phyloP scores from a whole-genome alignment of 768 basidiomycete genomes.

The Mycena olivaceomarginata region DNA sequence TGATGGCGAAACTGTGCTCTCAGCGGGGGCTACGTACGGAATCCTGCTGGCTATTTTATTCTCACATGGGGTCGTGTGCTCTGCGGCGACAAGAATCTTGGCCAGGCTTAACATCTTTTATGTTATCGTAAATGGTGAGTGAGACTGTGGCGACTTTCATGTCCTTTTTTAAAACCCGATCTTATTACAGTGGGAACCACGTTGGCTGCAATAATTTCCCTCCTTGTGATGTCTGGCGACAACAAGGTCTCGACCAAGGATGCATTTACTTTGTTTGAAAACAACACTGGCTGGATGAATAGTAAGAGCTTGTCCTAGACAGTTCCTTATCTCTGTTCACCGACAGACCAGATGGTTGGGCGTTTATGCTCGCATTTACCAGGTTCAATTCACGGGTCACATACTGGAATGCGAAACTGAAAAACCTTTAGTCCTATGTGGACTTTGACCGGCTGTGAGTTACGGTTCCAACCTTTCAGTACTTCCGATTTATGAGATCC shows the following conservation, averaged over 20 bases:
- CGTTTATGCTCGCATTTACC: slow-evolving; percentile 83
- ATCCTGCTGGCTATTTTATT: slow-evolving; percentile 80
- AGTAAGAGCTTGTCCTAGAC: slow-evolving; percentile 59
- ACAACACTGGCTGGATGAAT: slow-evolving; percentile 81
- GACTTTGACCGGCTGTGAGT: slow-evolving; percentile 85
- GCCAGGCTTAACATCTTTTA: slow-evolving; percentile 85
- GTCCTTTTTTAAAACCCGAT: slow-evolving; percentile 37
- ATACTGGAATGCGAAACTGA: no score
- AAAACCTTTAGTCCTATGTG: slow-evolving; percentile 72
- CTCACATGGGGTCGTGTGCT: slow-evolving; percentile 83
- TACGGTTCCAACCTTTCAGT: background rate
- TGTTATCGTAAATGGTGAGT: slow-evolving; percentile 77
- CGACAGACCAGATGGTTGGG: slow-evolving; percentile 76
- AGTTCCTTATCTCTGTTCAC: slow-evolving; percentile 19
- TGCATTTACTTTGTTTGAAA: slow-evolving; percentile 83
- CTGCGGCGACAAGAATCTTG: slow-evolving; percentile 78
- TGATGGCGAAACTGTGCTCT: slow-evolving; percentile 70
- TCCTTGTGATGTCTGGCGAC: slow-evolving; percentile 74
- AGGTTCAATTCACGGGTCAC: slow-evolving; percentile 48
- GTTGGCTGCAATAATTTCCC: slow-evolving; percentile 75
- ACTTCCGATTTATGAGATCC: slow-evolving; percentile 16
- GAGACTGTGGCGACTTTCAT: background rate
- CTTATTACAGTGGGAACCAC: slow-evolving; percentile 73
- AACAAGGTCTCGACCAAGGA: slow-evolving; percentile 79
- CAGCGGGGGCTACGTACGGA: slow-evolving; percentile 78